Evolutionary conservation across 2,329 filamentous ascomycete genomes (phyloP), one percentile per base, ranked within the genome.

Genomic region (Periconia macrospinosa): DNA sequence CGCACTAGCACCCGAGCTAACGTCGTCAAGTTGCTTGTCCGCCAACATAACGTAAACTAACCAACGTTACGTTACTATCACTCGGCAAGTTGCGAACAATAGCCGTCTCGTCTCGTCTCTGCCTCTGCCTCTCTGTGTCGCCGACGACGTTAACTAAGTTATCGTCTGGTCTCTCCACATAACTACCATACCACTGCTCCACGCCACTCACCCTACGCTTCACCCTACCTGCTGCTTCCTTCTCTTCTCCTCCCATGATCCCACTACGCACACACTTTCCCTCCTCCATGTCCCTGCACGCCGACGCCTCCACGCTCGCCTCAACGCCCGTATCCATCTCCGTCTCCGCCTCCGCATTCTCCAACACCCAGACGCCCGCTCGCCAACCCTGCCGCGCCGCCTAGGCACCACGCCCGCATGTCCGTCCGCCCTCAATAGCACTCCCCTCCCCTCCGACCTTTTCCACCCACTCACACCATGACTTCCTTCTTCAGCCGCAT

Each of bases 401-500:
- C 33, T 56, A 51, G 49, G 35, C 54, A 45, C 55, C 53, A 58
- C 33, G 33, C 33, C 58, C 55, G 57, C 59, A 54, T 59, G 55
- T 51, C 47, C 50, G 51, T 43, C 55, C 49, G 43, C n/a, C 41
- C 43, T 41, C 49, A 50, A 41, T 52, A 52, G 19, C 55, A 53
- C 51, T 52, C 49, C 55, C 49, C 41, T 43, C 52, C 54, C 59
- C 58, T 49, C 47, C 40, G 43, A 54, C 50, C 46, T 42, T 44
- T 45, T 30, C 60, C 55, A 47, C 57, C 53, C 52, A n/a, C n/a
- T n/a, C n/a, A n/a, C n/a, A n/a, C 60, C 61, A 83, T 83, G 80
- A 76, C 77, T 63, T 78, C 76, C 43, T 82, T 83, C 77, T 82
- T 83, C 70, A 76, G 78, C 57, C 78, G 80, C 64, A 76, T 83